Percentiles rank a stretch among this genome's conserved stretches.
These are phyloP conservation scores for Russula sp. DNA, from an alignment of 768 basidiomycete genomes.

Conservation along the genomic window DNA sequence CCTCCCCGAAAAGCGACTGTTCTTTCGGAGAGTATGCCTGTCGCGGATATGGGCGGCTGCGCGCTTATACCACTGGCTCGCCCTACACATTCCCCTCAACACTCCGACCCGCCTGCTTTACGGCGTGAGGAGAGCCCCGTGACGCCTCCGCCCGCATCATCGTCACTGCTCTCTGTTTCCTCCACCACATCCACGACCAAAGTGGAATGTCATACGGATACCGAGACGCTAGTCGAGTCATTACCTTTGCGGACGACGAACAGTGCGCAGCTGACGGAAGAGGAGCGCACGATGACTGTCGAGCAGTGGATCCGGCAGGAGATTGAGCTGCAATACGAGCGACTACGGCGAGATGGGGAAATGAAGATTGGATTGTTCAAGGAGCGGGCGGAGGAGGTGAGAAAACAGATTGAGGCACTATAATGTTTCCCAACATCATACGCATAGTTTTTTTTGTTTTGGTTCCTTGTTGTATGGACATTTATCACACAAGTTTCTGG, in stretches of 20 bases:
- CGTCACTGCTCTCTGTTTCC: slow-evolving; percentile 15
- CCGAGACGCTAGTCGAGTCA: slow-evolving; percentile 23
- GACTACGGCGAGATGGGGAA: slow-evolving; percentile 45
- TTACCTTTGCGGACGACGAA: slow-evolving; percentile 24
- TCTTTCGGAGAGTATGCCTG: not conserved
- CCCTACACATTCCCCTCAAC: not conserved
- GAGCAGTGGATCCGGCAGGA: slow-evolving; percentile 80
- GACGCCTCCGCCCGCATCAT: slow-evolving; percentile 17
- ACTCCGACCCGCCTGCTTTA: not conserved
- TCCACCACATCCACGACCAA: slow-evolving; percentile 18
- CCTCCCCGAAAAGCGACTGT: not conserved
- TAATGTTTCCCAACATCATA: not conserved
- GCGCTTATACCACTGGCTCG: not conserved
- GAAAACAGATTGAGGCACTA: slow-evolving; percentile 30
- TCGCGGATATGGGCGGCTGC: not conserved
- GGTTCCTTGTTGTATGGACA: not conserved
- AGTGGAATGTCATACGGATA: slow-evolving; percentile 9
- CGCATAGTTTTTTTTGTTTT: not conserved
- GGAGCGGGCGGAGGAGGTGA: slow-evolving; percentile 33
- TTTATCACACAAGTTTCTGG: not conserved
- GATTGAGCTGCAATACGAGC: slow-evolving; percentile 59
- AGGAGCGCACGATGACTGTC: slow-evolving; percentile 70
- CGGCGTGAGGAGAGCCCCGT: not conserved
- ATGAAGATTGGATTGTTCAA: slow-evolving; percentile 43
- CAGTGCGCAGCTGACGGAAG: slow-evolving; percentile 41